A percentile compares a stretch with the other conserved stretches of the same genome.
phyloP scores from a whole-genome alignment of 176 grass and related monocot species.

The Ensete glaucum region DNA sequence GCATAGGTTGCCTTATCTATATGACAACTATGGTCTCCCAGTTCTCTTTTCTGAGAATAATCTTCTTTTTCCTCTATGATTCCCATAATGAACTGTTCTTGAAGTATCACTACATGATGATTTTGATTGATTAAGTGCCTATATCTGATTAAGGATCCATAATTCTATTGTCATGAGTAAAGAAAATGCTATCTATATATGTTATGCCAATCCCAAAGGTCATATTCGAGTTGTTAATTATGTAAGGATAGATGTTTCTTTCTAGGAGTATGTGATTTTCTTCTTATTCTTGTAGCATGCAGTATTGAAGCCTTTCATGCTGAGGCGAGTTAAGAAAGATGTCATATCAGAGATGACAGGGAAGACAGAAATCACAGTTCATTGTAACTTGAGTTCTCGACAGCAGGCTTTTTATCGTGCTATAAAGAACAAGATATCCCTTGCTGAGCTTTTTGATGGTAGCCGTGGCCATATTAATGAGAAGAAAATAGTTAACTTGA shows the following conservation, averaged over 20 bases:
- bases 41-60: neutral
- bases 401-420: constrained; percentile 97
- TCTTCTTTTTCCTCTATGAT: neutral
- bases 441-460: constrained; percentile 80
- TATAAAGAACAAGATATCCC: constrained; percentile 98
- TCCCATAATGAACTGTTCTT: neutral
- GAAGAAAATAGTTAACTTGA: constrained; percentile 89
- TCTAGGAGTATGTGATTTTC: neutral
- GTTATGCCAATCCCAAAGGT: no score
- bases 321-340: constrained; percentile 96
- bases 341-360: constrained; percentile 97
- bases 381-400: constrained; percentile 89
- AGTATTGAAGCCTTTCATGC: constrained; percentile 96
- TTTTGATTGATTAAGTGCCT: neutral
- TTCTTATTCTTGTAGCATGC: constrained; percentile 58
- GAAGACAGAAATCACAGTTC: constrained; percentile 92
- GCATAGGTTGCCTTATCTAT: neutral
- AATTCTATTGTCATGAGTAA: neutral
- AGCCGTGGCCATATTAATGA: constrained; percentile 87
- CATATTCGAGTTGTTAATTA: neutral
- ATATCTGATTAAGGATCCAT: neutral
- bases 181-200: neutral
- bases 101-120: neutral
- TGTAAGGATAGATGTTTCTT: neutral
- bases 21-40: neutral